Percentiles rank a stretch among this genome's conserved stretches.
phyloP scores from a whole-genome alignment of 768 basidiomycete genomes.

The Nidularia sp. region DNA sequence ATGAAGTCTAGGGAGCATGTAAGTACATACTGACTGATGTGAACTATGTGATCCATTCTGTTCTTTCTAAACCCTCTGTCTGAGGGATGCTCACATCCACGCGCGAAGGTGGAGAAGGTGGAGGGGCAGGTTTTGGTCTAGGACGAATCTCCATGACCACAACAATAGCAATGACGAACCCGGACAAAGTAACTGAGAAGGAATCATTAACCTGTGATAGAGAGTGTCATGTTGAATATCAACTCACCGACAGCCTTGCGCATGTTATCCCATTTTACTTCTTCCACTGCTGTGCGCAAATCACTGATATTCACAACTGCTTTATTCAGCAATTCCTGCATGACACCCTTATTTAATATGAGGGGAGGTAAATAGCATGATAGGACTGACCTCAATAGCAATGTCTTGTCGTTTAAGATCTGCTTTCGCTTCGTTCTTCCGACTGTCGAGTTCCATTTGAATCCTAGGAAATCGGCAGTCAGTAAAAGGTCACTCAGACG shows the following conservation, averaged over 20 bases:
- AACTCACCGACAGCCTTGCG: conserved; percentile 72
- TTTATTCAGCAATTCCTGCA: conserved; percentile 72
- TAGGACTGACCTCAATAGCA: conserved; percentile 62
- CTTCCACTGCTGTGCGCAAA: conserved; percentile 76
- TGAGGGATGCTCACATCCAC: conserved; percentile 22
- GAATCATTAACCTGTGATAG: not conserved
- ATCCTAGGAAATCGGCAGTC: conserved; percentile 47
- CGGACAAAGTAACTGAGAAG: conserved; percentile 53
- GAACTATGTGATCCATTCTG: conserved; percentile 26
- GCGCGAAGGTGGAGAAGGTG: conserved; percentile 17
- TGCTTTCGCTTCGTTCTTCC: conserved; percentile 85
- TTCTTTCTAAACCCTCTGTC: conserved; percentile 26
- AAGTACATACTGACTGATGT: no score
- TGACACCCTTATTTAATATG: not conserved
- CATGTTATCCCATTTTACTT: conserved; percentile 88
- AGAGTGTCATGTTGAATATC: not conserved
- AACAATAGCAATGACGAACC: conserved; percentile 67
- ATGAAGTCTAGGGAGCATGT: no score
- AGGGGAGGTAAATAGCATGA: not conserved
- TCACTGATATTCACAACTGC: conserved; percentile 72
- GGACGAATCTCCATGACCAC: conserved; percentile 65
- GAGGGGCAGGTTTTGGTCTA: conserved; percentile 26
- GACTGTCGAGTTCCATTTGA: conserved; percentile 93
- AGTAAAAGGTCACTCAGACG: conserved; percentile 2
- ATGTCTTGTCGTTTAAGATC: conserved; percentile 86